Conservation (phyloP, 768 basidiomycete species). For the Phaeotremella skinneri region DNA sequence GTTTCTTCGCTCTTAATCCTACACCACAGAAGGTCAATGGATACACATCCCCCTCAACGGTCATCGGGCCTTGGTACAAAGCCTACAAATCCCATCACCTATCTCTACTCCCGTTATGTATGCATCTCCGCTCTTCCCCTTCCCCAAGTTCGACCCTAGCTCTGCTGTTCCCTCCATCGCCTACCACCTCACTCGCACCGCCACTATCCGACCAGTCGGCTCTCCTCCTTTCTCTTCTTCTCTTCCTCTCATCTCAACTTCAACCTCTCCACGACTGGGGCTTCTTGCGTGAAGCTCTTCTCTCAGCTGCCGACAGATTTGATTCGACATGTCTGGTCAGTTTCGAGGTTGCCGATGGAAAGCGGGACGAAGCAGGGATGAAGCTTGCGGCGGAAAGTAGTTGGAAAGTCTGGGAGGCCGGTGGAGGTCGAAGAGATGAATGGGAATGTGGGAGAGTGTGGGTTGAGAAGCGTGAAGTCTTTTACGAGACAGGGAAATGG, state of each 20-base stretch:
- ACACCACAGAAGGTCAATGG: neutral
- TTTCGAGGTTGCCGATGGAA: slow-evolving; percentile 81
- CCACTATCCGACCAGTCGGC: slow-evolving; percentile 64
- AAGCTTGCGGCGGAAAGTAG: slow-evolving; percentile 73
- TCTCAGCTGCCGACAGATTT: slow-evolving; percentile 80
- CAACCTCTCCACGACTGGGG: slow-evolving; percentile 72
- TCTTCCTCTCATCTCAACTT: slow-evolving; percentile 68
- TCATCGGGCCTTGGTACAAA: slow-evolving; percentile 27
- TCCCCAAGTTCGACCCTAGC: slow-evolving; percentile 61
- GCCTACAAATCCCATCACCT: slow-evolving; percentile 52
- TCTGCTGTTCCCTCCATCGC: slow-evolving; percentile 55
- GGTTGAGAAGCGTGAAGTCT: slow-evolving; percentile 91
- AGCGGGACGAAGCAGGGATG: slow-evolving; percentile 73
- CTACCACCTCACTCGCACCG: slow-evolving; percentile 25
- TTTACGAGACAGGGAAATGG: slow-evolving; percentile 81
- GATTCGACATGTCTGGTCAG: slow-evolving; percentile 79
- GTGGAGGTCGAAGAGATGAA: slow-evolving; percentile 54
- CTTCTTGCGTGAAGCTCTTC: slow-evolving; percentile 63
- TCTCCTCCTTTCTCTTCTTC: slow-evolving; percentile 67
- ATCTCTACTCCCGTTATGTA: slow-evolving; percentile 49
- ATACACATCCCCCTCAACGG: neutral
- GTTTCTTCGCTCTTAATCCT: slow-evolving; percentile 50
- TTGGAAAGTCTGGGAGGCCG: slow-evolving; percentile 73
- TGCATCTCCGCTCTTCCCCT: slow-evolving; percentile 59
- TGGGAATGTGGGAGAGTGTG: slow-evolving; percentile 95